These are phyloP conservation scores for Pouteria campechiana DNA, from an alignment of 179 eudicot genomes.

Conservation along the genomic window DNA sequence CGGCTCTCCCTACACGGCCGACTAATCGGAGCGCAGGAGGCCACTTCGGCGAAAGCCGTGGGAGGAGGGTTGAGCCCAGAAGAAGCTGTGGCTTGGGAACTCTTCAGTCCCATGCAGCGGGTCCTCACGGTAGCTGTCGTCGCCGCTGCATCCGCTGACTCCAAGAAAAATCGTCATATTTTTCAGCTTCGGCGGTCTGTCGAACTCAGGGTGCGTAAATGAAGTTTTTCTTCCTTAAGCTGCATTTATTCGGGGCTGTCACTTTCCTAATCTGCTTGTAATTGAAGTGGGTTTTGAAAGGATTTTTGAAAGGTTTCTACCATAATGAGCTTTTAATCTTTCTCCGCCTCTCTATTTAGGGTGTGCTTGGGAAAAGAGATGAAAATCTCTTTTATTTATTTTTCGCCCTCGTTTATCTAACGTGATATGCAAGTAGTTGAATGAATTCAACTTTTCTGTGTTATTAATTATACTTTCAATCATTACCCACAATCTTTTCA, in stretches of 20 bases:
- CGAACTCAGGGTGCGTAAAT: conserved; percentile 58
- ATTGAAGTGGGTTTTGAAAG: too few relatives aligned
- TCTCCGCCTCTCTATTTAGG: too few relatives aligned
- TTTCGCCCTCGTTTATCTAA: too few relatives aligned
- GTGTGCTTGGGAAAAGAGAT: too few relatives aligned
- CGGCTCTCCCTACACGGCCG: conserved; percentile 86
- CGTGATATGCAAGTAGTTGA: too few relatives aligned
- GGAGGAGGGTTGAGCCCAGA: conserved; percentile 26
- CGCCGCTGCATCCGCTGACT: conserved; percentile 49
- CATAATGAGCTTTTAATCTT: too few relatives aligned
- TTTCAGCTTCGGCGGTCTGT: conserved; percentile 42
- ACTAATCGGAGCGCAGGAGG: conserved; percentile 73
- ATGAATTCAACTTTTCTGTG: too few relatives aligned
- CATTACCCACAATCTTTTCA: too few relatives aligned
- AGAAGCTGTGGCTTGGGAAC: conserved; percentile 69
- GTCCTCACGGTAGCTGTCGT: conserved; percentile 57
- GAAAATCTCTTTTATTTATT: too few relatives aligned
- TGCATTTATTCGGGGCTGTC: not conserved
- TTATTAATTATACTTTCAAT: too few relatives aligned
- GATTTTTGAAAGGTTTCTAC: too few relatives aligned
- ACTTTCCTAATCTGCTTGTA: too few relatives aligned
- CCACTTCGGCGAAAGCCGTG: conserved; percentile 43
- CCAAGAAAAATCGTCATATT: conserved; percentile 48
- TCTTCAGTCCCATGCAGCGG: conserved; percentile 79
- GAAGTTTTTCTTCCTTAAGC: not conserved